Percentiles rank a stretch among this genome's conserved stretches.
Evolutionary conservation across 202 grass and related monocot genomes (phyloP).

Genomic region (Panicum hallii): DNA sequence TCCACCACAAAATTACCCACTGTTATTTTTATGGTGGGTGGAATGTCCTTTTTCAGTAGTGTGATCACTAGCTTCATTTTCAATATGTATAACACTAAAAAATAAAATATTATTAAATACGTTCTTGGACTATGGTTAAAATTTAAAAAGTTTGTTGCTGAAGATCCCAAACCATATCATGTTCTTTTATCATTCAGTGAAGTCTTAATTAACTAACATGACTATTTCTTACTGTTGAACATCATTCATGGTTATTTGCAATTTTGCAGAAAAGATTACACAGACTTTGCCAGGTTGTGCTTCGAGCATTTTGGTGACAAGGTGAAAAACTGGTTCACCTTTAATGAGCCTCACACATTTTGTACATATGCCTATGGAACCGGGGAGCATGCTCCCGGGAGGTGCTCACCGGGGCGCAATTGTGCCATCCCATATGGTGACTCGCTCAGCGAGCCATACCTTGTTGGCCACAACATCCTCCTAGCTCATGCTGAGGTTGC

Average conservation of each 20-base stretch:
- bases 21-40: too few species aligned
- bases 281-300: slow-evolving; percentile 40
- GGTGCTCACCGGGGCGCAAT: slow-evolving; percentile 32
- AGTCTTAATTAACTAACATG: neutral
- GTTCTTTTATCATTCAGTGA: neutral
- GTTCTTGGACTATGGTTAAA: neutral
- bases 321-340: slow-evolving; percentile 67
- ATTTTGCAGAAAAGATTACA: slow-evolving; percentile 48
- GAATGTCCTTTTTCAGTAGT: too few species aligned
- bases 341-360: slow-evolving; percentile 55
- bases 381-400: slow-evolving; percentile 39
- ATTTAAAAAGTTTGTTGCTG: too few species aligned
- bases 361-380: slow-evolving; percentile 12
- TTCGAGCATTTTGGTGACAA: slow-evolving; percentile 53
- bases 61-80: too few species aligned
- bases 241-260: neutral
- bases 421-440: slow-evolving; percentile 19
- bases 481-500: slow-evolving; percentile 49
- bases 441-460: slow-evolving; percentile 50
- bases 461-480: slow-evolving; percentile 44
- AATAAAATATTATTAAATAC: neutral
- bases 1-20: too few species aligned
- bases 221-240: neutral
- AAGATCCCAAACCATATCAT: neutral
- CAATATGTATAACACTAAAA: neutral